Base-by-base conservation (phyloP, 768 basidiomycete species). In the Hypsizygus marmoreus region DNA sequence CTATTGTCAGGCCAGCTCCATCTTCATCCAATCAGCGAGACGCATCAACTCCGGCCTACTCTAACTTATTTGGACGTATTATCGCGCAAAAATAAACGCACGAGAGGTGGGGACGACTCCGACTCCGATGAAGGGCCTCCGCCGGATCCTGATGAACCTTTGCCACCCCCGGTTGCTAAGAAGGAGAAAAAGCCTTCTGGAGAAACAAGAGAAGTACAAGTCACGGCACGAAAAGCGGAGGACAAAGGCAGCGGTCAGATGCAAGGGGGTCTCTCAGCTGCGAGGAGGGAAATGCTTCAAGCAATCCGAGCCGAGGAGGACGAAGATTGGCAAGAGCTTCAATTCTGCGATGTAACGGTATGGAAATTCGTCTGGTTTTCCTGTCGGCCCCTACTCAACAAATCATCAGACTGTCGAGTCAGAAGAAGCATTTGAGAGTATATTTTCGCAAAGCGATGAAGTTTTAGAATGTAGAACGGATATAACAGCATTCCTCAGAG, bases 111-210 rank as follows among this genome's bases (percentile, higher is more conserved):
- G 25, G 81, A 74, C 3, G 88, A 84, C 45, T 84, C 84, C 1
- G 89, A 91, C 34, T 84, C 82, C 6, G 88, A 90, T 45, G 85
- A 88, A 42, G 88, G 83, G 0, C 86, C 88, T 17, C 88, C 86
- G 19, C 84, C 80, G 32, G 88, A 91, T 58, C 88, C 88, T 11
- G 88, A 91, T 52, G 88, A 90, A 42, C 76, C 74, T 4, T 62
- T 69, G 1, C 76, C 80, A n/a, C 51, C 67, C 4, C 63, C 73
- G 24, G 61, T 56, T 6, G 55, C 65, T 2, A 81, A 76, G 51
- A 87, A 83, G 66, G 86, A 86, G 56, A 84, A 80, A 61, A 82
- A 80, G 56, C 45, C 73, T 0, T 43, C 64, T 0, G 75, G 67
- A n/a, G 85, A 87, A 40, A 76, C 79, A 12, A 86, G 77, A 56